phyloP scores from a whole-genome alignment of 2,329 filamentous ascomycete genomes.

The Xylariales sp. region DNA sequence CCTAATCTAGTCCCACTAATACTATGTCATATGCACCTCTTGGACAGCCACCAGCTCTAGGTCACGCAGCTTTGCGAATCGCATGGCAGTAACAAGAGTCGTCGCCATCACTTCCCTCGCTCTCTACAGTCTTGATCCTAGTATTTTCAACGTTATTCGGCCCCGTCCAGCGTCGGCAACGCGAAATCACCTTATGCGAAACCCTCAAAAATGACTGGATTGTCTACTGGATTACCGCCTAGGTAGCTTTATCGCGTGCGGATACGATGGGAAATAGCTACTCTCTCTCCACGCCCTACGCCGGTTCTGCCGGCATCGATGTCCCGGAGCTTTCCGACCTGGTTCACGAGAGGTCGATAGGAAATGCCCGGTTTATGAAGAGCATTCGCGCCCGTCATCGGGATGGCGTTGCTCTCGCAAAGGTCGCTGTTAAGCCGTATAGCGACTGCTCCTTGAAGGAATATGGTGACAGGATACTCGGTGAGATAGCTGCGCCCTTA shows the following conservation, averaged over 20 bases:
- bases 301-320: conserved; percentile 92
- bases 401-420: conserved; percentile 92
- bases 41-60: not conserved
- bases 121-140: not conserved
- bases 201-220: conserved; percentile 29
- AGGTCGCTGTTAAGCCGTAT: conserved; percentile 94
- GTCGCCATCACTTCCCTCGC: not conserved
- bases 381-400: conserved; percentile 90
- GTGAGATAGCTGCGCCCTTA: conserved; percentile 60
- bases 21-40: conserved; percentile 24
- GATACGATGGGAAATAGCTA: conserved; percentile 92
- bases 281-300: conserved; percentile 90
- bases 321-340: conserved; percentile 91
- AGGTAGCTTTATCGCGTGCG: conserved; percentile 45
- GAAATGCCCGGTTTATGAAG: conserved; percentile 95
- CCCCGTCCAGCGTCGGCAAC: conserved; percentile 1
- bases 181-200: not conserved
- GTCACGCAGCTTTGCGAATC: conserved; percentile 21
- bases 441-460: conserved; percentile 80
- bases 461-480: conserved; percentile 80
- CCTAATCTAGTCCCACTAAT: not conserved
- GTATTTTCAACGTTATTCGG: not conserved
- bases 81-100: not conserved
- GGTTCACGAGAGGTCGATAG: conserved; percentile 91
- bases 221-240: conserved; percentile 25